Evolutionary conservation across 164 flowering plant species (phyloP), one percentile per base, ranked within the genome.

Genomic region (Magnolia sinica): DNA sequence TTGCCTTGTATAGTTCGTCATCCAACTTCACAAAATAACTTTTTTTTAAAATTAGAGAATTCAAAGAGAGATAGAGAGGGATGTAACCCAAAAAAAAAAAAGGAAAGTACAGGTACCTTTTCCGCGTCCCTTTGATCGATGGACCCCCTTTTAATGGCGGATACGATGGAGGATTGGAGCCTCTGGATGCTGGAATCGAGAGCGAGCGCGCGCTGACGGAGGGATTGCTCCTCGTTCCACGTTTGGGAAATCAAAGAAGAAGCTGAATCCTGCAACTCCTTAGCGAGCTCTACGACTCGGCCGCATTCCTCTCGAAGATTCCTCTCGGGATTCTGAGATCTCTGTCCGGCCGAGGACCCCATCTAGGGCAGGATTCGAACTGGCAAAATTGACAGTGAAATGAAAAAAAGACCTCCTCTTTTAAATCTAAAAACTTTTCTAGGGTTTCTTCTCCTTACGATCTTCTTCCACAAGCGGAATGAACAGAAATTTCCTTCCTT

Each of bases 211-310:
- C 91, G 81, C 71, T 88, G 89, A 29, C 88, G 83, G 55, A 93
- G 83, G 23, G 88, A 78, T 70, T 89, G 92, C 82, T 95, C 97
- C 4, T 93, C 97, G 65, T 63, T 76, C 14, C 84, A 73, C 1
- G 85, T 74, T 77, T 79, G 84, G 59, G 91, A 84, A 45, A 89
- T 76, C 61, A 88, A 79, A 0, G 92, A 80, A 0, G 95, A 64
- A 52, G 93, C 93, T 1, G 86, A 74, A 1, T 94, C 97, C 84
- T 92, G 92, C 68, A 94, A 79, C 85, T 90, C 95, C 85, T 87
- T 92, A 2, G 87, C 92, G 65, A 83, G 85, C 76, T 95, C 97
- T 49, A 84, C 78, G 16, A 89, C 78, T 22, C 88, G 73, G 8
- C 76, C 73, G 0, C 87, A 86, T 71, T 91, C 90, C 59, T 93